Conservation (phyloP, 306 rosid genomes). For the Ochetophila trinervis region DNA sequence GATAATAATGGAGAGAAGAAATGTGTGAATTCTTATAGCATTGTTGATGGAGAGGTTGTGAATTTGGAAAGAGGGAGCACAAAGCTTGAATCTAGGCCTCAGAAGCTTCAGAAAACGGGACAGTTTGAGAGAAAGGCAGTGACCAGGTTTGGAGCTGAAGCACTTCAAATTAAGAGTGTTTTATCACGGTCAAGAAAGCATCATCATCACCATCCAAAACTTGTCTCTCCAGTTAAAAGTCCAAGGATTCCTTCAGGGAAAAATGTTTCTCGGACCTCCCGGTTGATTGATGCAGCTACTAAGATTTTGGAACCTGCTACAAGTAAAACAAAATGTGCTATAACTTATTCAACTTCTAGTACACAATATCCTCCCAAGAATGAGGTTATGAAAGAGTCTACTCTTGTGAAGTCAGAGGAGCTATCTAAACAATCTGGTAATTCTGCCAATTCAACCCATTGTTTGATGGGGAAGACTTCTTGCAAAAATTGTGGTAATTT, state of each 20-base stretch:
- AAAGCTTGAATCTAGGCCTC: constrained; percentile 76
- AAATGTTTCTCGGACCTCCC: constrained; percentile 56
- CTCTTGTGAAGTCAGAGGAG: constrained; percentile 21
- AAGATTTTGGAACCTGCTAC: constrained; percentile 80
- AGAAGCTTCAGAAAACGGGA: constrained; percentile 72
- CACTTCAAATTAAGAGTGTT: constrained; percentile 71
- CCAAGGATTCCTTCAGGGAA: constrained; percentile 54
- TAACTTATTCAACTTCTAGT: constrained; percentile 47
- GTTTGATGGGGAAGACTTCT: constrained; percentile 51
- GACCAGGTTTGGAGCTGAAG: constrained; percentile 70
- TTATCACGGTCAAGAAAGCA: constrained; percentile 59
- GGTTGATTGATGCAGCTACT: constrained; percentile 81
- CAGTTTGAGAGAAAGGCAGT: constrained; percentile 51
- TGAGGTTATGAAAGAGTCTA: constrained; percentile 25
- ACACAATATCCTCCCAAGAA: constrained; percentile 27
- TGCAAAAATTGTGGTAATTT: constrained; percentile 65
- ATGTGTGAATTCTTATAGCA: constrained; percentile 19
- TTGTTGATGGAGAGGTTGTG: constrained; percentile 34
- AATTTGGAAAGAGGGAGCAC: constrained; percentile 46
- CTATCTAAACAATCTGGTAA: constrained; percentile 30
- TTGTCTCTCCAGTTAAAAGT: constrained; percentile 63
- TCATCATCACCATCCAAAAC: constrained; percentile 47
- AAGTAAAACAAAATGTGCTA: constrained; percentile 46
- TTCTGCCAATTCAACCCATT: constrained; percentile 28
- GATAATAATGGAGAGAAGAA: constrained; percentile 27